These are phyloP conservation scores for Alnus rubra DNA, from an alignment of 306 rosid genomes.

Conservation along the genomic window DNA sequence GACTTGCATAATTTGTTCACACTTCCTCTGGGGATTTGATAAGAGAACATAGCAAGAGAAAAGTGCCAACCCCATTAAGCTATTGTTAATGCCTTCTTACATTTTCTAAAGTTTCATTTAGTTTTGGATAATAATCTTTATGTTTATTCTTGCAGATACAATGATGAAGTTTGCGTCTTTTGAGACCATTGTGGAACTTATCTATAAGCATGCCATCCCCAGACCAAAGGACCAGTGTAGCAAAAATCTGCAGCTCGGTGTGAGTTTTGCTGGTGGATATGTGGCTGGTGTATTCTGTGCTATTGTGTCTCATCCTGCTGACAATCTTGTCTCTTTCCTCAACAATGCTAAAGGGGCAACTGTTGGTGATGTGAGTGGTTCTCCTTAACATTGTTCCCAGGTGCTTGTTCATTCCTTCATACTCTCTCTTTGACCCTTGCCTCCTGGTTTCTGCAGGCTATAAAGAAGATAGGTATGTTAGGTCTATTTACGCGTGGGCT, in stretches of 20 bases:
- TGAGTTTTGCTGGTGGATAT: constrained; percentile 95
- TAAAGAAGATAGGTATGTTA: constrained; percentile 70
- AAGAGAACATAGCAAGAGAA: not conserved
- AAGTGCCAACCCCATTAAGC: too few relatives aligned
- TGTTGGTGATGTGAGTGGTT: constrained; percentile 84
- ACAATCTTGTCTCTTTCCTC: constrained; percentile 93
- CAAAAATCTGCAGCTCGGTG: constrained; percentile 82
- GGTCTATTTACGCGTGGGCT: constrained; percentile 96
- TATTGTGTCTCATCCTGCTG: constrained; percentile 96
- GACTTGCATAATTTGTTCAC: not conserved
- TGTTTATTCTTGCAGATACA: constrained; percentile 60
- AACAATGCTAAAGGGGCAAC: constrained; percentile 97
- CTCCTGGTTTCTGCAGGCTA: constrained; percentile 57
- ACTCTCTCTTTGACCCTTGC: constrained; percentile 22
- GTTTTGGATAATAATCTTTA: not conserved
- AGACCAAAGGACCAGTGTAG: constrained; percentile 82
- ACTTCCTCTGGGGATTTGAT: not conserved
- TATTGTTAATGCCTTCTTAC: not conserved
- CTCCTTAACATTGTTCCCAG: constrained; percentile 3
- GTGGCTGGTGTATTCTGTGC: constrained; percentile 96
- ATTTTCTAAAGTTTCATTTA: not conserved
- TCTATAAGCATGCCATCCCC: constrained; percentile 79
- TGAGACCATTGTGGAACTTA: constrained; percentile 79
- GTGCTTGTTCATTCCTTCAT: constrained; percentile 3
- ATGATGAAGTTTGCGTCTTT: constrained; percentile 98